Evolutionary conservation across 2,329 filamentous ascomycete species (phyloP).

Genomic region (Aplosporella prunicola): DNA sequence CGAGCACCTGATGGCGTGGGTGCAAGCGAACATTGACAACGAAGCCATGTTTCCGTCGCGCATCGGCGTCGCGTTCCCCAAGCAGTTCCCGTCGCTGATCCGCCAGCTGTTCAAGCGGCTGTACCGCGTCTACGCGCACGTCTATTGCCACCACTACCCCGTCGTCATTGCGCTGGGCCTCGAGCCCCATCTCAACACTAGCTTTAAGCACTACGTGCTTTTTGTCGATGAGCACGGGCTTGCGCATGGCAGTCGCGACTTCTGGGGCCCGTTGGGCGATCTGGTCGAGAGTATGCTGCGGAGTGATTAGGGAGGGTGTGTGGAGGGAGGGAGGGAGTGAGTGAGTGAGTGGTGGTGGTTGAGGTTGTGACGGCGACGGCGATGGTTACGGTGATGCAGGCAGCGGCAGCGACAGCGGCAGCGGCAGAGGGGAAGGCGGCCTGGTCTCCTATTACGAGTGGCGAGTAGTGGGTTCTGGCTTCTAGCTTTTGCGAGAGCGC

Average conservation of each 20-base stretch:
- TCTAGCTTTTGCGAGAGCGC: too few relatives aligned
- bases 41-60: constrained; percentile 90
- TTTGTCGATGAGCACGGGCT: constrained; percentile 96
- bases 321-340: too few relatives aligned
- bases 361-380: too few relatives aligned
- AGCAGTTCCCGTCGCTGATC: constrained; percentile 83
- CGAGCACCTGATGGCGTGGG: constrained; percentile 95
- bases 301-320: constrained; percentile 60
- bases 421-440: too few relatives aligned
- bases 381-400: too few relatives aligned
- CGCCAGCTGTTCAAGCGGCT: constrained; percentile 99
- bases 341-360: too few relatives aligned
- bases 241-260: constrained; percentile 80
- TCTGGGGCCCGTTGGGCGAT: constrained; percentile 91
- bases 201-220: constrained; percentile 98
- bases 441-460: too few relatives aligned
- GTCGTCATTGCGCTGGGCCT: constrained; percentile 90
- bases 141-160: constrained; percentile 97
- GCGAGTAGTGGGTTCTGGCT: too few relatives aligned
- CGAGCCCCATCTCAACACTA: constrained; percentile 95
- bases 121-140: constrained; percentile 94
- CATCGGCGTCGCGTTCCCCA: constrained; percentile 88
- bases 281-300: constrained; percentile 95
- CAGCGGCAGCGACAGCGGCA: too few relatives aligned
- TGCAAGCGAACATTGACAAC: constrained; percentile 91